phyloP scores from a whole-genome alignment of 2,329 filamentous ascomycete species.

The Fusarium heterosporum region DNA sequence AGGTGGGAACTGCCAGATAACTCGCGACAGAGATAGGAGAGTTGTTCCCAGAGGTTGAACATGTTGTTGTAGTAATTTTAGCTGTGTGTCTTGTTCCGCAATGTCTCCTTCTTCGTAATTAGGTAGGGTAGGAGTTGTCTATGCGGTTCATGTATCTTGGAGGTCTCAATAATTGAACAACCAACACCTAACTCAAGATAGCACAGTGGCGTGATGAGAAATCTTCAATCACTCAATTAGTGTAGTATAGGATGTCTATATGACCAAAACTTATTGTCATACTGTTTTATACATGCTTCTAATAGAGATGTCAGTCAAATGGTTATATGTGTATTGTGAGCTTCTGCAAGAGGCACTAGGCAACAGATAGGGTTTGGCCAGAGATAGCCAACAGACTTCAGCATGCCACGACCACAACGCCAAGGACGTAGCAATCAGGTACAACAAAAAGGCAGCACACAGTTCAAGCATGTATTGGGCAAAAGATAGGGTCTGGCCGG shows the following conservation, averaged over 20 bases:
- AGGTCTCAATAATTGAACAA: neutral
- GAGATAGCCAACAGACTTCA: too few species aligned
- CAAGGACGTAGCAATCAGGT: neutral
- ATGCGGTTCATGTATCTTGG: neutral
- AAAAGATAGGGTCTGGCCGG: slow-evolving; percentile 56
- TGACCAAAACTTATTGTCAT: too few species aligned
- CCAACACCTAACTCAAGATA: neutral
- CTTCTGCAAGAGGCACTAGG: too few species aligned
- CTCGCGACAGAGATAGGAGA: slow-evolving; percentile 9
- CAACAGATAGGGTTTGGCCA: too few species aligned
- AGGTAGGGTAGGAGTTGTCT: neutral
- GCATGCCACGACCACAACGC: too few species aligned
- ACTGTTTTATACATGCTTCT: too few species aligned
- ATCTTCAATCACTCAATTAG: too few species aligned
- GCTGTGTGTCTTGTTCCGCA: rapidly evolving
- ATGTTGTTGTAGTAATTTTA: neutral
- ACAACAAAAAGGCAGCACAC: neutral
- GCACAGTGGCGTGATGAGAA: neutral
- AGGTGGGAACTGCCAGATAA: slow-evolving; percentile 45
- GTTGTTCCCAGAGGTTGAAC: rapidly evolving
- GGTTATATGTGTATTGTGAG: too few species aligned
- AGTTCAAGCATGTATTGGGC: rapidly evolving
- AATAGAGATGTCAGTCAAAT: too few species aligned
- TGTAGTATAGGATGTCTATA: too few species aligned
- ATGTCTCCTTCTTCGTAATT: neutral